Evolutionary conservation across 768 basidiomycete species (phyloP), one percentile per base, ranked within the genome.

Genomic region (Xerocomus potaroensis): DNA sequence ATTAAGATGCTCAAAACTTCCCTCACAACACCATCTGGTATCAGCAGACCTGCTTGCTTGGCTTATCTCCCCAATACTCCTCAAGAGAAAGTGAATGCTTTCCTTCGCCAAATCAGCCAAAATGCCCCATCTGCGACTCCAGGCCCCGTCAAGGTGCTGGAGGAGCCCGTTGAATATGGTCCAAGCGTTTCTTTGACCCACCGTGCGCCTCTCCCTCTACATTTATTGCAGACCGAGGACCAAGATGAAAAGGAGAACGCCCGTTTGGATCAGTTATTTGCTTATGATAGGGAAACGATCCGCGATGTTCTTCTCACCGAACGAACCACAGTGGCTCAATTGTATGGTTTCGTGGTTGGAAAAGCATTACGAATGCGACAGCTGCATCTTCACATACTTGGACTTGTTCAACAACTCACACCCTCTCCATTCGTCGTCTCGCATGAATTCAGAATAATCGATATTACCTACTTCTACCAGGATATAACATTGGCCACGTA

Each of bases 1-100:
- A 66, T 94, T 49, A 91, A 81, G 62, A 73, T 81, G 56, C 67
- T 91, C 24, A 84, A 76, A 53, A 87, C 88, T 3, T 73, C 77
- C 5, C 66, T 89, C 15, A 67, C 76, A 12, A 76, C 77, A 4
- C 66, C 73, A 15, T 84, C 81, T 12, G 85, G 86, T 8, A 67
- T 75, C 35, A 77, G 59, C 41, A 79, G 81, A 15, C 75, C 76
- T 18, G 75, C 79, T 9, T 79, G 73, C 48, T 70, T 95, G 29
- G 71, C 81, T 8, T 84, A 89, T 64, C 71, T 90, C 11, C 78
- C 86, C 1, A 73, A 77, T 24, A 64, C 78, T 11, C 65, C 75
- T 0, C 73, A 81, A 49, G 76, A 72, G 4, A 69, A 67, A 34
- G 56, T 93, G 24, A 75, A 79, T 34, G 62, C 59, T 3, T 92